Percentiles rank a stretch among this genome's conserved stretches.
phyloP scores from a whole-genome alignment of 2,329 filamentous ascomycete genomes.

The Paramyrothecium roridum region DNA sequence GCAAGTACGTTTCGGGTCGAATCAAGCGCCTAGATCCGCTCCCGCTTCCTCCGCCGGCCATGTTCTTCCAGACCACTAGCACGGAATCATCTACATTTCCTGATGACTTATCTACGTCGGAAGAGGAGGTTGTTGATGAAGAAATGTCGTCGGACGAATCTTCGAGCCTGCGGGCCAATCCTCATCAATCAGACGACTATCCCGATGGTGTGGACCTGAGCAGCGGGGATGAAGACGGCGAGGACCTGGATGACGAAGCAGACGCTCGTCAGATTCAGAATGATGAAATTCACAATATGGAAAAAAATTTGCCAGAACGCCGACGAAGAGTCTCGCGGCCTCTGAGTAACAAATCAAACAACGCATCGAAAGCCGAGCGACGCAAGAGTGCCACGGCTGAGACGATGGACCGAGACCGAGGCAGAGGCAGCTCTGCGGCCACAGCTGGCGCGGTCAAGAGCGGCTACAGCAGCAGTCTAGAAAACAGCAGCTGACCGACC shows the following conservation, averaged over 20 bases:
- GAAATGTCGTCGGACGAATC: slow-evolving; percentile 23
- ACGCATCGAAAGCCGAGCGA: slow-evolving; percentile 24
- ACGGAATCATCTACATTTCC: slow-evolving; percentile 31
- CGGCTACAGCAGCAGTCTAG: slow-evolving; percentile 29
- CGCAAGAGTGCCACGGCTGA: slow-evolving; percentile 26
- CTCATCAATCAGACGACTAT: slow-evolving; percentile 37
- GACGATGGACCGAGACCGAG: slow-evolving; percentile 15
- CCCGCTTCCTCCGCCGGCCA: slow-evolving; percentile 48
- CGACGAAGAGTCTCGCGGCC: slow-evolving; percentile 9
- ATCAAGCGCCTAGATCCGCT: slow-evolving; percentile 43
- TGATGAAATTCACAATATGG: slow-evolving; percentile 7
- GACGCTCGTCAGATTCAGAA: slow-evolving; percentile 26
- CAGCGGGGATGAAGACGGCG: slow-evolving; percentile 39
- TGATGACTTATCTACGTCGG: slow-evolving; percentile 16
- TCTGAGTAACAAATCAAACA: slow-evolving; percentile 27
- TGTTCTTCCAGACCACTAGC: slow-evolving; percentile 48
- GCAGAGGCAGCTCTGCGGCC: slow-evolving; percentile 33
- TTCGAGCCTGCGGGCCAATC: slow-evolving; percentile 29
- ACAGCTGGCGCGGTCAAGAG: slow-evolving; percentile 37
- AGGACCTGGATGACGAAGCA: slow-evolving; percentile 32
- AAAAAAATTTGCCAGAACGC: slow-evolving; percentile 14
- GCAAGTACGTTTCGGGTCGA: slow-evolving; percentile 42
- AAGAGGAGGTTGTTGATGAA: slow-evolving; percentile 24
- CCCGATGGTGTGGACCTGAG: slow-evolving; percentile 34
- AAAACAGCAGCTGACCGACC: slow-evolving; percentile 1